Conservation (phyloP, 805 yeast genomes). For the Kazachstania kunashirensis region DNA sequence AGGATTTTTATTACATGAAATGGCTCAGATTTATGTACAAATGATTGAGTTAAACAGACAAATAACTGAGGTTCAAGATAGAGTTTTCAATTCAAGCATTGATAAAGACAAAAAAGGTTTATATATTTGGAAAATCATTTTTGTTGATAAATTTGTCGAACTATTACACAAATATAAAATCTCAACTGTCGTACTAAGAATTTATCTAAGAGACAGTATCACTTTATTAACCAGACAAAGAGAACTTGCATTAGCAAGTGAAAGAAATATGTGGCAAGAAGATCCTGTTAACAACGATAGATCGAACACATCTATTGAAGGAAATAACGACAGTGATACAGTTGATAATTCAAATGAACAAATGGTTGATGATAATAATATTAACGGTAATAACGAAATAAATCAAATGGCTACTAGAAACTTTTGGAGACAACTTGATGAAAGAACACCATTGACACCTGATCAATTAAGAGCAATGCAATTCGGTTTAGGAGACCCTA, state of each 20-base stretch:
- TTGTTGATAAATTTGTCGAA: constrained; percentile 20
- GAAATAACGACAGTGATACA: not conserved
- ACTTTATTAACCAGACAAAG: constrained; percentile 28
- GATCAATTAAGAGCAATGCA: constrained; percentile 24
- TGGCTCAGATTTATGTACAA: constrained; percentile 26
- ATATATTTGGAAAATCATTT: constrained; percentile 23
- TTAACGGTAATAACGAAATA: not conserved
- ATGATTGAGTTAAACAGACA: constrained; percentile 28
- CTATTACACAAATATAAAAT: constrained; percentile 23
- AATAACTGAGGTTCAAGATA: constrained; percentile 19
- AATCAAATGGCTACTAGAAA: too few relatives aligned
- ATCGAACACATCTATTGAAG: not conserved
- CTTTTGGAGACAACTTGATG: constrained; percentile 11
- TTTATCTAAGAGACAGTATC: constrained; percentile 27
- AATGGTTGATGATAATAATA: not conserved
- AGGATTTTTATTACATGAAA: constrained; percentile 28
- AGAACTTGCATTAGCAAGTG: constrained; percentile 24
- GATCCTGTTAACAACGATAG: constrained; percentile 3
- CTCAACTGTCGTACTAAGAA: constrained; percentile 26
- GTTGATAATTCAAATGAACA: not conserved
- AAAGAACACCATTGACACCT: constrained; percentile 14
- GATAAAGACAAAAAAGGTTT: constrained; percentile 22
- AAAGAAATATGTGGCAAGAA: constrained; percentile 14
- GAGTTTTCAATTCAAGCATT: constrained; percentile 14
- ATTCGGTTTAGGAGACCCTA: constrained; percentile 16